These are phyloP conservation scores for Eutrema heterophyllum DNA, from an alignment of 345 rosid genomes.

Conservation along the genomic window DNA sequence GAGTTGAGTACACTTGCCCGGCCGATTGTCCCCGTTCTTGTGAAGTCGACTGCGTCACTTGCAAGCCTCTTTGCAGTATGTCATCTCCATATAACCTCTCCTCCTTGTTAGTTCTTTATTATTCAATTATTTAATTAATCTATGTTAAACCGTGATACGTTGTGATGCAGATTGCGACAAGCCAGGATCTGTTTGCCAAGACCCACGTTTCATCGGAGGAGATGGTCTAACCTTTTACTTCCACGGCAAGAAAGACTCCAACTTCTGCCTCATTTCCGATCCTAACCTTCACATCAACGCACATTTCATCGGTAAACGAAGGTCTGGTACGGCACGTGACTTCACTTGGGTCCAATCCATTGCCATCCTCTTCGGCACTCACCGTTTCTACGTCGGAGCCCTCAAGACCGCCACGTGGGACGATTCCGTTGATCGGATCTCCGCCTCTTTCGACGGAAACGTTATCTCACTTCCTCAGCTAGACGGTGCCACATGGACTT, in stretches of 20 bases:
- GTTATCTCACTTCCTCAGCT: constrained; percentile 22
- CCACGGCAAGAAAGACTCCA: constrained; percentile 60
- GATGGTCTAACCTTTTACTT: constrained; percentile 67
- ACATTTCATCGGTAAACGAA: constrained; percentile 51
- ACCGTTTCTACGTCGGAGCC: constrained; percentile 45
- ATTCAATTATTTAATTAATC: neutral
- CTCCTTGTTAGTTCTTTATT: neutral
- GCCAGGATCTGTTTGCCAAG: constrained; percentile 61
- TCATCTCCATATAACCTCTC: neutral
- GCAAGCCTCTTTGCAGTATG: constrained; percentile 63
- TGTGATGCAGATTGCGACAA: constrained; percentile 44
- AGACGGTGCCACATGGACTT: constrained; percentile 39
- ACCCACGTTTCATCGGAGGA: constrained; percentile 65
- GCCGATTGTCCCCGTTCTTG: constrained; percentile 45
- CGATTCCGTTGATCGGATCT: constrained; percentile 38
- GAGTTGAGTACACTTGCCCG: constrained; percentile 41
- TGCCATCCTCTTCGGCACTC: constrained; percentile 45
- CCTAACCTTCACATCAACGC: constrained; percentile 52
- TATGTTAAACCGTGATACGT: neutral
- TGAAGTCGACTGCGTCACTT: constrained; percentile 52
- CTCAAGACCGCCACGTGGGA: constrained; percentile 56
- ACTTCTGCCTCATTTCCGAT: constrained; percentile 52
- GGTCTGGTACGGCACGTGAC: constrained; percentile 46
- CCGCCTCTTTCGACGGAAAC: constrained; percentile 38
- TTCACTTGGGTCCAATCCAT: constrained; percentile 63